Evolutionary conservation across 192 early-diverging fungal species (phyloP).

Genomic region (Coemansia sp.): DNA sequence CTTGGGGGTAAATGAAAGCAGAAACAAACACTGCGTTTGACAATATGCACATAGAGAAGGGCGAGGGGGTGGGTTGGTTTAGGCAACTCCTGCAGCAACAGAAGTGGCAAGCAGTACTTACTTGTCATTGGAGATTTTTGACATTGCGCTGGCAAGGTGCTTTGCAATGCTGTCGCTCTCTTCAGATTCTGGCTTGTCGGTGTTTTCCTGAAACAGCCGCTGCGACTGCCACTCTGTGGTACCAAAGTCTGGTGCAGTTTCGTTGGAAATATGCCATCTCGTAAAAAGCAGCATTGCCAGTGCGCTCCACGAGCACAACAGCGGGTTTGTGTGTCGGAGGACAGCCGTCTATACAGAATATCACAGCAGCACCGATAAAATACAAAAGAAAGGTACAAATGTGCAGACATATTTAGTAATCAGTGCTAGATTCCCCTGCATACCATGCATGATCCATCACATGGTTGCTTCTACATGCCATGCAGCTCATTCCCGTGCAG

Average conservation of each 20-base stretch:
- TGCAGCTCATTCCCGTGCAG: neutral
- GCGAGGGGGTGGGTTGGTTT: neutral
- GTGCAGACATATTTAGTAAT: neutral
- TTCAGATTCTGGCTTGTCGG: neutral
- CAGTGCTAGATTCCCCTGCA: neutral
- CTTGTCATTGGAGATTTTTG: constrained; percentile 42
- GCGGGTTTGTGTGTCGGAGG: constrained; percentile 40
- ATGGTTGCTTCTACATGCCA: neutral
- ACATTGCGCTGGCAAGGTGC: constrained; percentile 5
- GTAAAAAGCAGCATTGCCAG: constrained; percentile 40
- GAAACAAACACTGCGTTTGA: neutral
- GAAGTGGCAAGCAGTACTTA: constrained; percentile 24
- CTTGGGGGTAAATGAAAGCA: neutral
- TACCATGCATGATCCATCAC: neutral
- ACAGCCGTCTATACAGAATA: constrained; percentile 26
- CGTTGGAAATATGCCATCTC: constrained; percentile 39
- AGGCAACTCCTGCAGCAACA: neutral
- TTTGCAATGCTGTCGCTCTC: constrained; percentile 6
- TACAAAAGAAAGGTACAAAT: neutral
- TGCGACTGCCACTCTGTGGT: constrained; percentile 37
- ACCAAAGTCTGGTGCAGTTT: constrained; percentile 38
- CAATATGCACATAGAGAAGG: neutral
- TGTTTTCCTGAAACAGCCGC: constrained; percentile 28
- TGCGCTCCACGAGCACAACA: constrained; percentile 42
- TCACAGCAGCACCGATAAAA: neutral